Conservation (phyloP, 2,329 filamentous ascomycete species). For the Alternaria viburni region DNA sequence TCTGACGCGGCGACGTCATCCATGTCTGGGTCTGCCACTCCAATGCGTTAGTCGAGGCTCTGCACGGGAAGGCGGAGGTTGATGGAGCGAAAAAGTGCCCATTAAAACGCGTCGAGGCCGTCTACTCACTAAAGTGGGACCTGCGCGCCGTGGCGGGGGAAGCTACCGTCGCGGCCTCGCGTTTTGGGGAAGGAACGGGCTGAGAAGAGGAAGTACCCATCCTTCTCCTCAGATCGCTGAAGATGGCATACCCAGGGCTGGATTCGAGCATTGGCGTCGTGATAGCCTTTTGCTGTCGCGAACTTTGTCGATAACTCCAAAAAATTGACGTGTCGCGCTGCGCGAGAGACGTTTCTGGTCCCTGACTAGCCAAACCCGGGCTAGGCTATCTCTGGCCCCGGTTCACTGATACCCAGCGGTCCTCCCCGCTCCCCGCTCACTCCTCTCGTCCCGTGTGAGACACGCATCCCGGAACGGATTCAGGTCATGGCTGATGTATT, state of each 20-base stretch:
- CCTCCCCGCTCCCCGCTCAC: background rate
- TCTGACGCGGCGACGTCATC: conserved; percentile 28
- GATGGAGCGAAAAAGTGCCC: background rate
- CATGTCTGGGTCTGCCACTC: conserved; percentile 18
- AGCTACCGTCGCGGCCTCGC: conserved; percentile 5
- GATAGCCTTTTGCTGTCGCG: background rate
- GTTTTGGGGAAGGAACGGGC: conserved; percentile 5
- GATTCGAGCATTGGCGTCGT: background rate
- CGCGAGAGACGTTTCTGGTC: background rate
- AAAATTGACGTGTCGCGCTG: conserved; percentile 2
- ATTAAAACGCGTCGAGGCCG: background rate
- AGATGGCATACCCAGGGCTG: conserved; percentile 2
- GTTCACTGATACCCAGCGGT: background rate
- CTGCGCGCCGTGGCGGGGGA: conserved; percentile 10
- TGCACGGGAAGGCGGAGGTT: background rate
- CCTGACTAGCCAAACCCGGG: background rate
- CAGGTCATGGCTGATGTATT: accelerated
- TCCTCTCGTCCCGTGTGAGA: background rate
- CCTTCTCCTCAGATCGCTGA: background rate
- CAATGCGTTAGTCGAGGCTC: conserved; percentile 16
- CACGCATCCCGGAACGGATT: background rate
- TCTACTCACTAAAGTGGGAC: conserved; percentile 25
- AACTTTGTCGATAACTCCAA: background rate
- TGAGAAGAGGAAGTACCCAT: conserved; percentile 29
- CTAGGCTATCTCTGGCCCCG: background rate